Evolutionary conservation across 2,329 filamentous ascomycete genomes (phyloP), one percentile per base, ranked within the genome.

Genomic region (Botryotinia convoluta): DNA sequence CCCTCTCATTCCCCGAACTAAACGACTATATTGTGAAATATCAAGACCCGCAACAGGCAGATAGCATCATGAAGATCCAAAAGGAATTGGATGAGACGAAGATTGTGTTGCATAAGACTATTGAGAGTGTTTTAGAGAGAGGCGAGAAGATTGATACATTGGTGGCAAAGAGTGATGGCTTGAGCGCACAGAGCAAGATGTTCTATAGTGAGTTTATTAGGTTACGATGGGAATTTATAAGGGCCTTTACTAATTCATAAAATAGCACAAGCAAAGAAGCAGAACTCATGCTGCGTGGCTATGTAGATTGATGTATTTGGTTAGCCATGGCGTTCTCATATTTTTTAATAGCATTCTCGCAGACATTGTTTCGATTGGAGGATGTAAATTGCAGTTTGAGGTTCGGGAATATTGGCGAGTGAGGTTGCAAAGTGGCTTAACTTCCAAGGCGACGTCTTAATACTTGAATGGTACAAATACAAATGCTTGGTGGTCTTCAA

Each of bases 41-140:
- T 60, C 80, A 81, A 85, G 93, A 98, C 82, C 94, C 95, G 20
- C 87, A 91, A 80, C 89, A 97, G 84, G 95, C 94, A 77, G 94
- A 97, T 84, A 95, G 91, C 83, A 97, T 98, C 81, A 89, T 94
- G 86, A 95, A 94, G 87, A 98, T 99, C 79, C 95, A 98, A 84
- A 92, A 94, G 84, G 94, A 99, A 85, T 87, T 99, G 75, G 95
- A 98, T 81, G 95, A 98, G 87, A 98, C 95, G 75, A 98, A 98
- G 88, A 95, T 97, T 81, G 92, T 97, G 74, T 87, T 99, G 79
- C 94, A 98, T 85, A 97, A 98, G 89, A 98, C 96, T 62, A 98
- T 97, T 79, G 92, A 97, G 85, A 93, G 90, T 80, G 91, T 92
- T 74, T 83, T 98, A 80, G 92, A 98, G 86, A 89, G 96, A 75